phyloP scores from a whole-genome alignment of 305 asterid species.

The Solanum hybrid region DNA sequence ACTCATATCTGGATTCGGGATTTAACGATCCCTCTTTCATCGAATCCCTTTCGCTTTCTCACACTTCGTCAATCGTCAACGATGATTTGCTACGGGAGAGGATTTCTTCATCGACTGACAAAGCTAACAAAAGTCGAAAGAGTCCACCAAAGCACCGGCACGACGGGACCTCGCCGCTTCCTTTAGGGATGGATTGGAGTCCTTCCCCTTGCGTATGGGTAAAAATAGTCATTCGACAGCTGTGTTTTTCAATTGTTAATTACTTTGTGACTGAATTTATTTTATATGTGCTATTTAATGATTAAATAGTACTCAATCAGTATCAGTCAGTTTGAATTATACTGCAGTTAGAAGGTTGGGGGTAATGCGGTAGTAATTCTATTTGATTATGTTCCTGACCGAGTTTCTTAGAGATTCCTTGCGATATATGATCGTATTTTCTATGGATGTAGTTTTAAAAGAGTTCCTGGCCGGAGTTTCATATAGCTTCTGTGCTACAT shows the following conservation, averaged over 20 bases:
- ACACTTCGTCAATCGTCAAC: not conserved
- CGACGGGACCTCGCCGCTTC: slow-evolving; percentile 75
- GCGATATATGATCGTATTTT: not conserved
- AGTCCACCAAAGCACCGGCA: slow-evolving; percentile 53
- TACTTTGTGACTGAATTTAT: not conserved
- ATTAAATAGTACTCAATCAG: not conserved
- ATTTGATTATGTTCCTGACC: not conserved
- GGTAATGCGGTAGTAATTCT: not conserved
- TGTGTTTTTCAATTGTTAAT: not conserved
- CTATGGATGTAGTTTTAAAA: not conserved
- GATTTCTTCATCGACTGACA: not conserved
- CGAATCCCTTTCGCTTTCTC: slow-evolving; percentile 1
- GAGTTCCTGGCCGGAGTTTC: not conserved
- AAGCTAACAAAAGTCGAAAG: not conserved
- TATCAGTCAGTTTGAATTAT: not conserved
- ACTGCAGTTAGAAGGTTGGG: not conserved
- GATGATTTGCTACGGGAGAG: not conserved
- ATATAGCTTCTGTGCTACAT: not conserved
- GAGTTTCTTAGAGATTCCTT: not conserved
- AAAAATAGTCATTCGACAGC: not conserved
- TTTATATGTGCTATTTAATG: not conserved
- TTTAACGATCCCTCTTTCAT: slow-evolving; percentile 6
- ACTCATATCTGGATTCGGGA: slow-evolving; percentile 4
- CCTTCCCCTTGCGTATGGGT: slow-evolving; percentile 67
- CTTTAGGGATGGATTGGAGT: slow-evolving; percentile 89